Evolutionary conservation across 129 eudicot genomes (phyloP), one percentile per base, ranked within the genome.

Genomic region (Centrapalus pauciflorus): DNA sequence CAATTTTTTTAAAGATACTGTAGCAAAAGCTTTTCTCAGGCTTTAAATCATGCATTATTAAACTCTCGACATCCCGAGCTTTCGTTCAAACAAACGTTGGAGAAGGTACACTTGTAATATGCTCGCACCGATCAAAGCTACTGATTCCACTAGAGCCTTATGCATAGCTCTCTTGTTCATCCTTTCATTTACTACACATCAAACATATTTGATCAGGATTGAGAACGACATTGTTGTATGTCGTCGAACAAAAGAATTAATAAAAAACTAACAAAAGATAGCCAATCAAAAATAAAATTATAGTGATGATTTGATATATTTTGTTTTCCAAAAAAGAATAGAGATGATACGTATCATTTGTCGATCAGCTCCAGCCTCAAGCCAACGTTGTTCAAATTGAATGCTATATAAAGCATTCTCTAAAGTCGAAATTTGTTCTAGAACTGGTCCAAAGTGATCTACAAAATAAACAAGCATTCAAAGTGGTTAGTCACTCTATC

Each of bases 311-410:
- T 23, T 37, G 9, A 68, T 24, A 5, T 55, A 5, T 0, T 54
- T 38, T 10, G 7, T 2, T 40, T n/a, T 20, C 13, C 21, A 51
- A 32, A 16, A 20, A 65, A 29, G 17, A 20, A n/a, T 10, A 23
- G 55, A 64, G 37, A 64, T 58, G 9, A 14, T 85, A 93, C 98
- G 76, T 76, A 82, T 49, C 43, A 84, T 82, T 61, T 88, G 98
- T 23, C 98, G 90, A 57, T 89, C 90, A n/a, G 92, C 86, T 71
- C 89, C 92, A 7, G 98, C 96, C 77, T 80, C 84, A 4, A 93
- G 81, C 96, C 96, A 93, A 78, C 86, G 96, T 67, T 93, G 95
- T 77, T 88, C 95, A 59, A 83, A 93, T 25, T 78, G 92, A 52
- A 93, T 78, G 52, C 76, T 82, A 69, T 80, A 84, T 33, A 86